These are phyloP conservation scores for Barnettozyma salicaria DNA, from an alignment of 805 yeast genomes.

Conservation along the genomic window DNA sequence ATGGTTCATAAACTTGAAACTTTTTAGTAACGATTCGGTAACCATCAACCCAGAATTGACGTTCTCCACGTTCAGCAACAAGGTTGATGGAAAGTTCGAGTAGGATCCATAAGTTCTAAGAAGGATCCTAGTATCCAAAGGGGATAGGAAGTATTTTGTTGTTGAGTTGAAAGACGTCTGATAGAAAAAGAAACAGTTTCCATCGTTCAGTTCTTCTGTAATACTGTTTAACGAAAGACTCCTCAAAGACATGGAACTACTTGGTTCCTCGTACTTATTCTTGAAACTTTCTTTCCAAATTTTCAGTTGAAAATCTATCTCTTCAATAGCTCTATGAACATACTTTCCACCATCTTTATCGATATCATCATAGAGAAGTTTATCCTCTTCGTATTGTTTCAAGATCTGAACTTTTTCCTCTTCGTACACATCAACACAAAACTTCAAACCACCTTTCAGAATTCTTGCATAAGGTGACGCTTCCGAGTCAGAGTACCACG, in stretches of 20 bases:
- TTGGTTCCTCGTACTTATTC: constrained; percentile 19
- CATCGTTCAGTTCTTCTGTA: constrained; percentile 27
- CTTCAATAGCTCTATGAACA: constrained; percentile 47
- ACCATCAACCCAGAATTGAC: constrained; percentile 60
- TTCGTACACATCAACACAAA: constrained; percentile 48
- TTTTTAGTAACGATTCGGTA: constrained; percentile 49
- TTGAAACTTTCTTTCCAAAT: constrained; percentile 31
- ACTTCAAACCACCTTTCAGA: constrained; percentile 56
- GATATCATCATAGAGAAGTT: constrained; percentile 48
- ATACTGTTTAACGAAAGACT: constrained; percentile 13
- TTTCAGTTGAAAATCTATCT: constrained; percentile 44
- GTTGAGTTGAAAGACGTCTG: constrained; percentile 70
- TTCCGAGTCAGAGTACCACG: constrained; percentile 41
- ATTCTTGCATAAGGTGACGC: constrained; percentile 55
- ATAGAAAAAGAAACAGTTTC: constrained; percentile 60
- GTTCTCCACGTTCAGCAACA: constrained; percentile 61
- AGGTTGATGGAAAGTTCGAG: constrained; percentile 58
- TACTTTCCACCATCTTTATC: constrained; percentile 42
- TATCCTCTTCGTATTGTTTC: constrained; percentile 50
- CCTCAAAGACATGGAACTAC: constrained; percentile 13
- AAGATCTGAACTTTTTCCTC: constrained; percentile 52
- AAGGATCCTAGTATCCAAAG: constrained; percentile 73
- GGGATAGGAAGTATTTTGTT: constrained; percentile 62
- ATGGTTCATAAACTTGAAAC: constrained; percentile 71
- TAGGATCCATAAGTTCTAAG: constrained; percentile 57